Conservation (phyloP, 306 rosid species). For the Prunus dulcis region DNA sequence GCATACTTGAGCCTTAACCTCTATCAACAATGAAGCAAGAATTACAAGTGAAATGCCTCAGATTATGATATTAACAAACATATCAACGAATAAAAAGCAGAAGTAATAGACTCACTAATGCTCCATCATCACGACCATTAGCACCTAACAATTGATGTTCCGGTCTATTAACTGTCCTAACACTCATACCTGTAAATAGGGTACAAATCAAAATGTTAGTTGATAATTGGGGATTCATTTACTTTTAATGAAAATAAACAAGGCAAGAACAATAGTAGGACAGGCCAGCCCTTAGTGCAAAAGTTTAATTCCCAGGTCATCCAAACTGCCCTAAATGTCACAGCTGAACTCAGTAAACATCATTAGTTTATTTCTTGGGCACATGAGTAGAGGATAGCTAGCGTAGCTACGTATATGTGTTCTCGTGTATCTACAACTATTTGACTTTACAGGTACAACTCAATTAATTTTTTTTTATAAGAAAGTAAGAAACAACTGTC, state of each 20-base stretch:
- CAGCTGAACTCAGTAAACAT: neutral
- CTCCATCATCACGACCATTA: conserved; percentile 99
- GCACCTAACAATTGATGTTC: conserved; percentile 90
- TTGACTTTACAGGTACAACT: neutral
- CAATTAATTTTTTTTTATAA: neutral
- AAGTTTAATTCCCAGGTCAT: neutral
- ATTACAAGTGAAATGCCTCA: neutral
- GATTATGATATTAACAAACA: neutral
- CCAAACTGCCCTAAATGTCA: neutral
- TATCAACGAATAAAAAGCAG: neutral
- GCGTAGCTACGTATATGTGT: neutral
- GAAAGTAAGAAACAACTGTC: neutral
- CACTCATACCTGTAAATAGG: conserved; percentile 53
- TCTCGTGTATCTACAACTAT: neutral
- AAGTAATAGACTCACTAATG: conserved; percentile 61
- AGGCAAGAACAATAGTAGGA: neutral
- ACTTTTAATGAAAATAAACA: neutral
- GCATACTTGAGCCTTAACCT: neutral
- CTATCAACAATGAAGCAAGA: neutral
- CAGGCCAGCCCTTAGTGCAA: neutral
- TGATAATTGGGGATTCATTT: neutral
- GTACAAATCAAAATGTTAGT: neutral
- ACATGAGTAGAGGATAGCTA: neutral
- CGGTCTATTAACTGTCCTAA: conserved; percentile 87
- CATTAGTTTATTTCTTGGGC: neutral